Percentiles rank a stretch among this genome's conserved stretches.
These are phyloP conservation scores for Ophiostoma himal-ulmi DNA, from an alignment of 2,329 filamentous ascomycete genomes.

Conservation along the genomic window DNA sequence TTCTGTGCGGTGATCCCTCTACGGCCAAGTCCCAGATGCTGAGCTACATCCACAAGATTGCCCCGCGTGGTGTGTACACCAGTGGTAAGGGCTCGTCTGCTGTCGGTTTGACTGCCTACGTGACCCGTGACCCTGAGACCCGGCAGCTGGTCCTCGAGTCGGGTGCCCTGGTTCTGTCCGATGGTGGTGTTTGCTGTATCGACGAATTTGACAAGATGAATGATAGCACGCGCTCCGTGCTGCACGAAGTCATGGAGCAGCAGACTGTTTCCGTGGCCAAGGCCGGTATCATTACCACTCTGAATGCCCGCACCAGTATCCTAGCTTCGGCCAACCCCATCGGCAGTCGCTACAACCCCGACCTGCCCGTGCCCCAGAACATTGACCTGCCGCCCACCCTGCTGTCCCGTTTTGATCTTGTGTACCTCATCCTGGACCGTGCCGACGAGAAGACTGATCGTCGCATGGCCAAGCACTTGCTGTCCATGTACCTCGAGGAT, in stretches of 20 bases:
- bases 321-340: conserved; percentile 97
- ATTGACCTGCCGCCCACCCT: conserved; percentile 95
- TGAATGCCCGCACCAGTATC: conserved; percentile 93
- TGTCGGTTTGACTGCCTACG: conserved; percentile 74
- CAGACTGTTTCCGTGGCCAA: conserved; percentile 81
- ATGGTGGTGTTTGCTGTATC: conserved; percentile 78
- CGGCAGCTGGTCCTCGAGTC: conserved; percentile 75
- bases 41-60: conserved; percentile 94
- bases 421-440: conserved; percentile 92
- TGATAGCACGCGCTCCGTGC: conserved; percentile 68
- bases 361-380: conserved; percentile 92
- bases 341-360: conserved; percentile 94
- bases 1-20: conserved; percentile 94
- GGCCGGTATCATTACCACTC: conserved; percentile 91
- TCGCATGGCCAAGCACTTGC: conserved; percentile 80
- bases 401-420: conserved; percentile 90
- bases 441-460: conserved; percentile 87
- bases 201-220: conserved; percentile 87
- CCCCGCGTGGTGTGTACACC: conserved; percentile 78
- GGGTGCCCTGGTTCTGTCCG: conserved; percentile 70
- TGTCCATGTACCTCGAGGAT: conserved; percentile 96
- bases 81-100: conserved; percentile 76
- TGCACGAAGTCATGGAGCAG: conserved; percentile 85
- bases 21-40: conserved; percentile 94
- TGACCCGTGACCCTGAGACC: conserved; percentile 74